Evolutionary conservation across 1,284 basidiomycete species (phyloP), one percentile per base, ranked within the genome.

Genomic region (Tranzscheliella williamsii): DNA sequence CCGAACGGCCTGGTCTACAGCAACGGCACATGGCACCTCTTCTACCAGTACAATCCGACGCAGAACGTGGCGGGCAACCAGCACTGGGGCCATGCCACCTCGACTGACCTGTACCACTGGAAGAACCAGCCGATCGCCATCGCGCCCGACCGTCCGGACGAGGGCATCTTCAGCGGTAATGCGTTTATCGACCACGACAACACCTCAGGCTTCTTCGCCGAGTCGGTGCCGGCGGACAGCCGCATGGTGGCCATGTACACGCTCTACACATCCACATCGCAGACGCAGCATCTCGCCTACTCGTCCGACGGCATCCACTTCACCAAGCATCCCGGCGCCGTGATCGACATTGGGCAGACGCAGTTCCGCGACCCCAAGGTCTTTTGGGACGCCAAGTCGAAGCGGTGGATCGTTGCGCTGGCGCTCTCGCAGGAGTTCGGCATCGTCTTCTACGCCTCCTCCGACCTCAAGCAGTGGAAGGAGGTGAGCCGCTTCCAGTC

Each of bases 331-430:
- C 79, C 79, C 7, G 7, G 24, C 4, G 53, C 56, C 22, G 79
- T 81, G 18, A 54, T 80, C 37, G 60, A 58, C 16, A 71, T 71
- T 21, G 44, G 56, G 29, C 55, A 53, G 46, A 74, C 69, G 7
- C 78, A 80, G 45, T 80, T 80, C 71, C 67, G 80, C 30, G 80
- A 81, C 51, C 80, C 80, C 17, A 81, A 81, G 55, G 80, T 80
- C 17, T 75, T 80, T 36, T 76, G 78, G 72, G 72, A 79, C 43
- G 63, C 49, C 4, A 45, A 42, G 17, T 39, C 67, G 22, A 67
- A 72, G 29, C 68, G 68, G 15, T 81, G 80, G 80, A 76, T 80
- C 38, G 79, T 81, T 74, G 76, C 78, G 30, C 55, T 80, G 27
- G 73, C 80, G 3, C 75, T 69, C 24, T 52, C 80, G 4, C 66